Conservation (phyloP, 176 grass and related monocot genomes). For the Olyra latifolia region DNA sequence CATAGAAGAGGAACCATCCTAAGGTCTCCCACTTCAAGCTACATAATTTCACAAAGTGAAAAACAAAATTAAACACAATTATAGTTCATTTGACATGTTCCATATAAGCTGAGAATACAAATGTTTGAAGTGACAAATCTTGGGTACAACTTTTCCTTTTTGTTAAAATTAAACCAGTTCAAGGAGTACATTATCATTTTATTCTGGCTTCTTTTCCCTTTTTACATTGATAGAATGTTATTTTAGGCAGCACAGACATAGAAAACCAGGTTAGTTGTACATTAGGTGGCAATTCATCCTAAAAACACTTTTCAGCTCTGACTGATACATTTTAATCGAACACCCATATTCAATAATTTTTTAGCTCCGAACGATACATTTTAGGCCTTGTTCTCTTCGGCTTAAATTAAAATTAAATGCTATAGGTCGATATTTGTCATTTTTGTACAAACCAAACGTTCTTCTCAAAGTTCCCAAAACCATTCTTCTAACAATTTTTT, state of each 20-base stretch:
- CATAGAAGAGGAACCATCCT: slow-evolving; percentile 86
- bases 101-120: neutral
- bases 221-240: neutral
- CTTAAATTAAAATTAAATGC: no score
- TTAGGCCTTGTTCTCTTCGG: no score
- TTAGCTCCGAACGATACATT: no score
- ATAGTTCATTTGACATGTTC: neutral
- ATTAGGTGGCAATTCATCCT: neutral
- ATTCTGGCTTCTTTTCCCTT: neutral
- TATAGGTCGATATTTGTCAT: no score
- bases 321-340: neutral
- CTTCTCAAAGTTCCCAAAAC: no score
- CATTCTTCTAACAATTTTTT: no score
- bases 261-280: slow-evolving; percentile 22
- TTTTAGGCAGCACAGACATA: neutral
- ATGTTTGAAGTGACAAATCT: neutral
- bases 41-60: slow-evolving; percentile 22
- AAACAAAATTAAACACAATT: slow-evolving; percentile 20
- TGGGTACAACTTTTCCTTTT: neutral
- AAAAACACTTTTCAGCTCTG: neutral
- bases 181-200: slow-evolving; percentile 2
- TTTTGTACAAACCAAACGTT: no score
- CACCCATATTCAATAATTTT: neutral
- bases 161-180: neutral
- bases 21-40: slow-evolving; percentile 84